Base-by-base conservation (phyloP, 192 early-diverging fungal species). In the Coemansia javaensis region DNA sequence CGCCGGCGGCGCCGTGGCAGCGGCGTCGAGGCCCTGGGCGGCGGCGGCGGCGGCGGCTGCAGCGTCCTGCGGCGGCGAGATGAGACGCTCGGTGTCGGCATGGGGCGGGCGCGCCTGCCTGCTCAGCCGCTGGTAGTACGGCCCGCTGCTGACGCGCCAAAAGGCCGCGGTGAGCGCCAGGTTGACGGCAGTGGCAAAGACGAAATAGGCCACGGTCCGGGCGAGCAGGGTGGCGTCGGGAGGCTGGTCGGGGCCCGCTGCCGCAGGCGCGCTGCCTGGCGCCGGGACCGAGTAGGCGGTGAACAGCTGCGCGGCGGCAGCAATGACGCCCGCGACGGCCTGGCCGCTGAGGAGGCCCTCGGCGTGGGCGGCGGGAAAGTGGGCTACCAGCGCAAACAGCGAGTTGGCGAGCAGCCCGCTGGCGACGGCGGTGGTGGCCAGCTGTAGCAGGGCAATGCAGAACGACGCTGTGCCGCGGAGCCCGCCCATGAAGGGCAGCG, bases 341-440 rank as follows among this genome's bases (percentile, higher is more conserved):
- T 80, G 79, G 22, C 79, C 79, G 42, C 85, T 80, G 62, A 91
- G 79, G 6, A 88, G 79, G 4, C 85, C 86, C 51, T 89, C 84
- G 14, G 81, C 68, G 50, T 88, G 81, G 20, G 59, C 63, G 6
- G 82, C 77, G 7, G 86, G 79, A 53, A 89, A 85, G 30, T 78
- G 80, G 10, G 82, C 76, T 0, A 81, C 85, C n/a, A 84, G 63
- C 17, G 82, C 85, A 71, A 91, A 87, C 25, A 84, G 61, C 37
- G 78, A 84, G 44, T 81, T 82, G 35, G 84, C 80, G 11, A 81
- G 64, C 38, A 85, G 66, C 4, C 83, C 80, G 23, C 82, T 87
- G 11, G 79, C 65, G 6, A 63, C 66, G 5, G 82, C 87, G 1
- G 77, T 75, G 9, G 79, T 23, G 1, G 69, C 66, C 7, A 91